Evolutionary conservation across 2,329 filamentous ascomycete genomes (phyloP).

Genomic region (Proliferodiscus dingleyae): DNA sequence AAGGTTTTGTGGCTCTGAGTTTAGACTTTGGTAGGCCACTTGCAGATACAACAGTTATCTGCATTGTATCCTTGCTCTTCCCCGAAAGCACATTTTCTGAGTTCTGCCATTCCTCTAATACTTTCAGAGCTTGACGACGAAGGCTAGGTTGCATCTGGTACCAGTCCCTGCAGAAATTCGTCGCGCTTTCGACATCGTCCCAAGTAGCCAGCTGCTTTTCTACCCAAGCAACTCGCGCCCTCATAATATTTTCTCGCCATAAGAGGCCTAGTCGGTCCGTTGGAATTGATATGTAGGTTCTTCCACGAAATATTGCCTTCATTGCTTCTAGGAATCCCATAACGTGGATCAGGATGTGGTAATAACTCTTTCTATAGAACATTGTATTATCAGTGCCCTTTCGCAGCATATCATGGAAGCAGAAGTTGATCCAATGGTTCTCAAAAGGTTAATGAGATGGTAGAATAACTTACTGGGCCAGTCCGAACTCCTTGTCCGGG

Average conservation of each 20-base stretch:
- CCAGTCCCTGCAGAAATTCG: slow-evolving; percentile 13
- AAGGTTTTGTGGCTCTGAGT: slow-evolving; percentile 8
- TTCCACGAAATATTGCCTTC: slow-evolving; percentile 13
- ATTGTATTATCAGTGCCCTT: neutral
- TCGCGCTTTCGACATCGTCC: slow-evolving; percentile 10
- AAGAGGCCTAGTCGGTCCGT: slow-evolving; percentile 9
- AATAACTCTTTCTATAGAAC: slow-evolving; percentile 13
- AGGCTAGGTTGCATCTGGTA: slow-evolving; percentile 7
- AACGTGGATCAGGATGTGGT: slow-evolving; percentile 16
- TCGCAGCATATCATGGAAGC: no score
- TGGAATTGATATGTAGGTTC: slow-evolving; percentile 15
- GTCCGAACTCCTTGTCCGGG: slow-evolving; percentile 12
- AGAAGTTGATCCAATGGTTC: no score
- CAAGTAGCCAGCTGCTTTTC: slow-evolving; percentile 16
- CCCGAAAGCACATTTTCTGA: slow-evolving; percentile 15
- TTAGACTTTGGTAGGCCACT: slow-evolving; percentile 14
- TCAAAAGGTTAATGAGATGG: no score
- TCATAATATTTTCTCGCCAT: slow-evolving; percentile 16
- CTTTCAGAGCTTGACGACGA: slow-evolving; percentile 9
- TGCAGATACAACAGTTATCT: slow-evolving; percentile 15
- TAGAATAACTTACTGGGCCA: slow-evolving; percentile 7
- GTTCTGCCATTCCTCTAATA: slow-evolving; percentile 13
- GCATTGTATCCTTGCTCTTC: slow-evolving; percentile 9
- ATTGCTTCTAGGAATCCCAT: slow-evolving; percentile 18
- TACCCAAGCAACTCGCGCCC: slow-evolving; percentile 15